Evolutionary conservation across 805 yeast genomes (phyloP), one percentile per base, ranked within the genome.

Genomic region (Kodamaea lidongshanica): DNA sequence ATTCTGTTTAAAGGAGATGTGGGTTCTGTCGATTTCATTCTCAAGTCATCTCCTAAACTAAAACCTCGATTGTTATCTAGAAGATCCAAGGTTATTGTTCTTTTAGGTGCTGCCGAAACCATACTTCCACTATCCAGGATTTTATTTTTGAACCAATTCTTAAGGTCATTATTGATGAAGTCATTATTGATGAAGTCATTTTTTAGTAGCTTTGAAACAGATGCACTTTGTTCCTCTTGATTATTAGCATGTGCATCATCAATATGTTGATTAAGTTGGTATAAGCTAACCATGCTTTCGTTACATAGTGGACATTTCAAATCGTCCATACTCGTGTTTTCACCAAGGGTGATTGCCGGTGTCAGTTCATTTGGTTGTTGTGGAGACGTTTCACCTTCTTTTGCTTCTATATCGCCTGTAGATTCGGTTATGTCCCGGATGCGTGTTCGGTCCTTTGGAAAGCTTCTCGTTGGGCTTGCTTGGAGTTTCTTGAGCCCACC

Each of bases 231-330:
- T 27, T 11, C 15, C 28, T 20, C 27, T 18, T 12, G 12, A 18
- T 14, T 23, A 11, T 31, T 28, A 12, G 25, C 25, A 48, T 85
- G 95, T 6, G 54, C 70, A 34, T 71, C 79, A 48, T 86, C 95
- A 16, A 85, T 54, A 52, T 85, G 95, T 25, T 65, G 61, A 49
- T 82, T 82, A 34, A 84, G 58, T 37, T 72, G 79, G 10, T 41
- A 29, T 22, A 78, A 50, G 5, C 70, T 65, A 5, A 72, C 53
- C 78, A 80, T 75, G 2, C 52, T 28, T 35, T 75, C 79, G 9
- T 60, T 53, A 46, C 95, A 85, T 1, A 85, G 77, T 1, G 95
- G 94, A 45, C 95, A 85, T 11, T 30, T 18, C 17, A 45, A 27
- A 9, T 35, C 37, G 7, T 21, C 40, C 16, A n/a, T n/a, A n/a